Percentiles rank a stretch among this genome's conserved stretches.
These are phyloP conservation scores for Hypoxylon intermedium DNA, from an alignment of 495 filamentous ascomycete species.

Conservation along the genomic window DNA sequence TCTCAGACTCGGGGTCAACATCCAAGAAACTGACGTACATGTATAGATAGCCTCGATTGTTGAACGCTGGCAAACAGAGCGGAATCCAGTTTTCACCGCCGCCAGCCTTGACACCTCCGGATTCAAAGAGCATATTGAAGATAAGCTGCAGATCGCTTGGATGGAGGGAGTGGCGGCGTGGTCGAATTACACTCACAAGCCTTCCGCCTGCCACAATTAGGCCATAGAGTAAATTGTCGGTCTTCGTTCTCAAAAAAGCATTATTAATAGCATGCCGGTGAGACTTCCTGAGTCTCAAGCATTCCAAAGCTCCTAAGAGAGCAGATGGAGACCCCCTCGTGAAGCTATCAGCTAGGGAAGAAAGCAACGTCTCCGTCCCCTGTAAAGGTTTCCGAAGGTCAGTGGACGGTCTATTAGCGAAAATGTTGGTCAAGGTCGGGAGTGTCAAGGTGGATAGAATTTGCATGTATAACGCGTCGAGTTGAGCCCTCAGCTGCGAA, in stretches of 20 bases:
- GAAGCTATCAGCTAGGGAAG: conserved; percentile 91
- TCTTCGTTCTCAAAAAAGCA: conserved; percentile 77
- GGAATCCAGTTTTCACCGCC: conserved; percentile 98
- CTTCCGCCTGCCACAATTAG: conserved; percentile 92
- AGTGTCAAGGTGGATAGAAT: conserved; percentile 94
- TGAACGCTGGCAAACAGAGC: conserved; percentile 94
- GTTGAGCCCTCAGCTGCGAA: conserved; percentile 80
- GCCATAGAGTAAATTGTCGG: conserved; percentile 83
- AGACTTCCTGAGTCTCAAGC: conserved; percentile 83
- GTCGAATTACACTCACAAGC: conserved; percentile 91
- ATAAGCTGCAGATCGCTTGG: conserved; percentile 95
- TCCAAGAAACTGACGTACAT: conserved; percentile 97
- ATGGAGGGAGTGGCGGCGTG: conserved; percentile 93
- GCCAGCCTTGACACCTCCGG: conserved; percentile 79
- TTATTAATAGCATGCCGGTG: conserved; percentile 88
- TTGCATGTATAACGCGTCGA: conserved; percentile 97
- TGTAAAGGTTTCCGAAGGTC: conserved; percentile 92
- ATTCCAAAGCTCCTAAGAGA: conserved; percentile 88
- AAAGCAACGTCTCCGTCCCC: conserved; percentile 89
- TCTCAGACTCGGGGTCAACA: conserved; percentile 39
- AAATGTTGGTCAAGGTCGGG: conserved; percentile 85
- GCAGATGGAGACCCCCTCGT: conserved; percentile 89
- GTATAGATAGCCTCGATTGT: conserved; percentile 95
- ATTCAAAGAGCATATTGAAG: conserved; percentile 99
- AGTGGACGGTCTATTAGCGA: conserved; percentile 86